A percentile compares a stretch with the other conserved stretches of the same genome.
Conservation (phyloP, 129 eudicot genomes). For the Flaveria ramosissima region DNA sequence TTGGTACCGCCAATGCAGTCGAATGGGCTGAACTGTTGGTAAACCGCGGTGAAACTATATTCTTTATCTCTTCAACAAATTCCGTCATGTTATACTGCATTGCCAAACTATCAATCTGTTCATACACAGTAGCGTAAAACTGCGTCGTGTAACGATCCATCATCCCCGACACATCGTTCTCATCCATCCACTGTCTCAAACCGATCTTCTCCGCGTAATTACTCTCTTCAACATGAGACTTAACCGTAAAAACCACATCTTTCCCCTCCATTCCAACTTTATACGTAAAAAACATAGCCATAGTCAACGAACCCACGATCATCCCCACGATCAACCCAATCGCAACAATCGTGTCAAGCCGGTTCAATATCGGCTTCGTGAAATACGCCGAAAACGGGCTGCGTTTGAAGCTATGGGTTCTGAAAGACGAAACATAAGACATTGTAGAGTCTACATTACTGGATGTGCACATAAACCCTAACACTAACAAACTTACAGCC, state of each 20-base stretch:
- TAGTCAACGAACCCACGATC: conserved; percentile 68
- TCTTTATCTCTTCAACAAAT: conserved; percentile 58
- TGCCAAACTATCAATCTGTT: conserved; percentile 81
- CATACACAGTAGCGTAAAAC: conserved; percentile 72
- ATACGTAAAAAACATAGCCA: conserved; percentile 71
- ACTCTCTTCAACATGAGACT: conserved; percentile 78
- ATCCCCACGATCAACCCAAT: conserved; percentile 76
- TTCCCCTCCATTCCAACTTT: conserved; percentile 87
- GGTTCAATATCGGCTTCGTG: conserved; percentile 59
- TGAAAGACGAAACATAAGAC: conserved; percentile 61
- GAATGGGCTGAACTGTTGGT: conserved; percentile 45
- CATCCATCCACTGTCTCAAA: conserved; percentile 84
- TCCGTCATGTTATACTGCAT: conserved; percentile 91
- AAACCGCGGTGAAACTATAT: conserved; percentile 39
- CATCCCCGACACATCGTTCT: conserved; percentile 89
- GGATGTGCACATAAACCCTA: conserved; percentile 73
- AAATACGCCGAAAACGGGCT: conserved; percentile 52
- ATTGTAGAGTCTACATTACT: conserved; percentile 68
- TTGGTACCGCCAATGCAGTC: conserved; percentile 52
- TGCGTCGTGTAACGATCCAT: conserved; percentile 69
- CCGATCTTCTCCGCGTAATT: conserved; percentile 94
- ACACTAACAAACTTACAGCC: conserved; percentile 50
- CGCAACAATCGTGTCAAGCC: conserved; percentile 75
- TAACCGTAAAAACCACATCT: conserved; percentile 70
- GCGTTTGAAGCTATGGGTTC: conserved; percentile 72